phyloP scores from a whole-genome alignment of 495 filamentous ascomycete genomes.

The Niebla homalea region DNA sequence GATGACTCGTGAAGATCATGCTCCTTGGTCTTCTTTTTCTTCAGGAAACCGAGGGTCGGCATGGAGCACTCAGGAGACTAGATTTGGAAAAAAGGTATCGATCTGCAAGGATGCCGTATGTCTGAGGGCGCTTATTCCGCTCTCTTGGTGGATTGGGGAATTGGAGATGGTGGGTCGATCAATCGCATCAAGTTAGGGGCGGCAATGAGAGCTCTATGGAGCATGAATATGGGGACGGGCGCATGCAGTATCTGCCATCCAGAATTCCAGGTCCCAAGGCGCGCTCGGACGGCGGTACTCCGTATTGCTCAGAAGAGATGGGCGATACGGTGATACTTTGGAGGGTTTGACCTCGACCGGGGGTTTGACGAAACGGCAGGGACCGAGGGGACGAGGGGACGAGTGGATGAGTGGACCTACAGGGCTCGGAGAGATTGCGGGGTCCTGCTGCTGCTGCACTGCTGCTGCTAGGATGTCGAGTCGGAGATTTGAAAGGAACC shows the following conservation, averaged over 20 bases:
- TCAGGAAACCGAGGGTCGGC: constrained; percentile 55
- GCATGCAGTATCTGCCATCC: constrained; percentile 2
- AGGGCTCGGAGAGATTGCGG: constrained; percentile 5
- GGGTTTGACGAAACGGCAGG: background rate
- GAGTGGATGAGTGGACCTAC: no score
- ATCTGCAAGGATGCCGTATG: no score
- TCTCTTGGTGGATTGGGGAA: background rate
- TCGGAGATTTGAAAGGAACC: background rate
- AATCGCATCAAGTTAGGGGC: background rate
- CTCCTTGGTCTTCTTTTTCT: constrained; percentile 96
- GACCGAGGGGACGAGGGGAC: background rate
- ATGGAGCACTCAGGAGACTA: constrained; percentile 10
- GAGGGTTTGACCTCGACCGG: background rate
- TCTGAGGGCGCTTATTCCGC: background rate
- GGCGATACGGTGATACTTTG: background rate
- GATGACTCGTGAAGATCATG: constrained; percentile 44
- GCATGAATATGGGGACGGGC: constrained; percentile 1
- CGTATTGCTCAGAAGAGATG: background rate
- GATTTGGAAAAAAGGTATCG: background rate
- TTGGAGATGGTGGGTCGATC: background rate
- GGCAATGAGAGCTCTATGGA: constrained; percentile 1
- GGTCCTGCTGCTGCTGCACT: background rate
- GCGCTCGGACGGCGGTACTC: background rate
- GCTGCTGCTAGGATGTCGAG: background rate
- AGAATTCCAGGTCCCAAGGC: background rate